These are phyloP conservation scores for Haplosporangium sp. DNA, from an alignment of 371 early-diverging fungal species.

Conservation along the genomic window DNA sequence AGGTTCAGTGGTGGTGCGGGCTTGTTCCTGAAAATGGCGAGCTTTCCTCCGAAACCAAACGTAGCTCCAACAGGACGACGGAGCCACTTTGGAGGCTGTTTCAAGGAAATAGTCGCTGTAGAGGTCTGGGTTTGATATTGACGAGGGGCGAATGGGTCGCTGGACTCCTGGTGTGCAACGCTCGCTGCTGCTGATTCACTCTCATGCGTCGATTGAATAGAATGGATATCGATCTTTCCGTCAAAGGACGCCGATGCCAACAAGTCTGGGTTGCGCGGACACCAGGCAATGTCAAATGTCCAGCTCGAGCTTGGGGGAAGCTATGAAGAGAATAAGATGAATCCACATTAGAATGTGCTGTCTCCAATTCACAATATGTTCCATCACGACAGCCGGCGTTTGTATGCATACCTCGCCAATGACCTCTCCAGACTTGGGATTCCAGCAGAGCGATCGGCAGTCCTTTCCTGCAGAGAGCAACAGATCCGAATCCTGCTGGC, in stretches of 20 bases:
- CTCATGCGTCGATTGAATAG: constrained; percentile 74
- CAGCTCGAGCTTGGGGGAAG: constrained; percentile 85
- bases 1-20: constrained; percentile 56
- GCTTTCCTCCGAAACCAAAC: constrained; percentile 92
- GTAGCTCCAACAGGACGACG: constrained; percentile 90
- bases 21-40: constrained; percentile 69
- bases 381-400: no score
- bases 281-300: constrained; percentile 95
- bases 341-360: neutral
- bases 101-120: constrained; percentile 70
- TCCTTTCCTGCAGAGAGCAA: constrained; percentile 93
- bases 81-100: constrained; percentile 96
- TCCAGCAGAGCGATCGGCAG: constrained; percentile 93
- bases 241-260: constrained; percentile 89
- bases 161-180: constrained; percentile 46
- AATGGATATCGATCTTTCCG: constrained; percentile 86
- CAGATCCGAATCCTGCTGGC: constrained; percentile 89
- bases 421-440: constrained; percentile 76
- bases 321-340: constrained; percentile 57
- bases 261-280: constrained; percentile 90
- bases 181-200: constrained; percentile 35
- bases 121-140: constrained; percentile 46
- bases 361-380: constrained; percentile 57
- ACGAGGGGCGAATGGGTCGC: constrained; percentile 83
- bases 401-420: constrained; percentile 68